Conservation (phyloP, 768 basidiomycete genomes). For the Suillus fuscotomentosus region DNA sequence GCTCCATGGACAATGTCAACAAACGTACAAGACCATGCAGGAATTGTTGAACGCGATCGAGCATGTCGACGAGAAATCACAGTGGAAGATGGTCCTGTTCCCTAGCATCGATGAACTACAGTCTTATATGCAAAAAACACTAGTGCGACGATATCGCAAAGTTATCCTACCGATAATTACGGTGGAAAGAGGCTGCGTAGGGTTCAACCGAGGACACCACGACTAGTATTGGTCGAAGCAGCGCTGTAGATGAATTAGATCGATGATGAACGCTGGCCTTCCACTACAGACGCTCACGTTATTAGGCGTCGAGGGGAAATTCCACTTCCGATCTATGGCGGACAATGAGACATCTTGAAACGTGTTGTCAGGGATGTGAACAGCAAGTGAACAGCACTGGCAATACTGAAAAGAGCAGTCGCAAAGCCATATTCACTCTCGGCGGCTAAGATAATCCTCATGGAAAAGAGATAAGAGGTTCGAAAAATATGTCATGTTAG, state of each 20-base stretch:
- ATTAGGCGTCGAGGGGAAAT: no score
- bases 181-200: neutral
- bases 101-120: neutral
- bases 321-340: neutral
- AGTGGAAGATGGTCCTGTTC: neutral
- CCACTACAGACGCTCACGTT: neutral
- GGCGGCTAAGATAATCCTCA: neutral
- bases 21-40: neutral
- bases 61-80: neutral
- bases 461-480: neutral
- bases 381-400: neutral
- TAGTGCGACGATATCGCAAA: neutral
- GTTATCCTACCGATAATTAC: neutral
- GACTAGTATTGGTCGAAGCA: neutral
- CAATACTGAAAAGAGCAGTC: neutral
- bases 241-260: neutral
- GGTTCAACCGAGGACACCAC: neutral
- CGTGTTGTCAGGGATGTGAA: neutral
- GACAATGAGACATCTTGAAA: neutral
- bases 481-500: neutral
- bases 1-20: neutral
- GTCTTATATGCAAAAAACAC: neutral
- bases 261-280: no score
- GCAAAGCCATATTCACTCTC: no score
- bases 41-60: neutral